Conservation (phyloP, 768 basidiomycete species). For the Tulasnella sp. region DNA sequence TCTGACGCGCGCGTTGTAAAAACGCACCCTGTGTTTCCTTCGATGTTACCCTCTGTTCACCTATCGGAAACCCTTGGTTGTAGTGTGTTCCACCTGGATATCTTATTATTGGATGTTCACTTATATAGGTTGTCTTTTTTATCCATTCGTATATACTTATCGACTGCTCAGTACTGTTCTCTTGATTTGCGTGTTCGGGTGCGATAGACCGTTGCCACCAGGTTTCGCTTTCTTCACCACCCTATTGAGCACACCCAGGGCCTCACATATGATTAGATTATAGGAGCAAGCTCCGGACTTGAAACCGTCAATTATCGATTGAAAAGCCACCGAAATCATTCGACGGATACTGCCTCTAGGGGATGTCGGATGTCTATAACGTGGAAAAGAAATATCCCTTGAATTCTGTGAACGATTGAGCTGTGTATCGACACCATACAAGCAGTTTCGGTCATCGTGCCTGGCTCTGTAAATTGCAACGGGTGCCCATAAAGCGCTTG, state of each 20-base stretch:
- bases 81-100: neutral
- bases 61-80: neutral
- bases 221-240: no score
- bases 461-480: neutral
- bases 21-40: neutral
- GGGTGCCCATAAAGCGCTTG: neutral
- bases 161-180: no score
- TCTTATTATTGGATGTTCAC: neutral
- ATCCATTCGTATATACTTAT: no score
- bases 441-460: neutral
- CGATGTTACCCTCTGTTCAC: neutral
- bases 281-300: no score
- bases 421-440: neutral
- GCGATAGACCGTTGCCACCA: no score
- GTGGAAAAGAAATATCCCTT: neutral
- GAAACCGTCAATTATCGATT: no score
- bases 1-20: neutral
- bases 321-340: no score
- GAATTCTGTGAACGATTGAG: neutral
- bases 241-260: no score
- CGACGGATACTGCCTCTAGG: neutral
- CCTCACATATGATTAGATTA: no score
- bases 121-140: slow-evolving; percentile 21
- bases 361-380: neutral
- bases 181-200: no score